A percentile compares a stretch with the other conserved stretches of the same genome.
Evolutionary conservation across 139 green algal species (phyloP).

Genomic region (Zygnema circumcarinatum): DNA sequence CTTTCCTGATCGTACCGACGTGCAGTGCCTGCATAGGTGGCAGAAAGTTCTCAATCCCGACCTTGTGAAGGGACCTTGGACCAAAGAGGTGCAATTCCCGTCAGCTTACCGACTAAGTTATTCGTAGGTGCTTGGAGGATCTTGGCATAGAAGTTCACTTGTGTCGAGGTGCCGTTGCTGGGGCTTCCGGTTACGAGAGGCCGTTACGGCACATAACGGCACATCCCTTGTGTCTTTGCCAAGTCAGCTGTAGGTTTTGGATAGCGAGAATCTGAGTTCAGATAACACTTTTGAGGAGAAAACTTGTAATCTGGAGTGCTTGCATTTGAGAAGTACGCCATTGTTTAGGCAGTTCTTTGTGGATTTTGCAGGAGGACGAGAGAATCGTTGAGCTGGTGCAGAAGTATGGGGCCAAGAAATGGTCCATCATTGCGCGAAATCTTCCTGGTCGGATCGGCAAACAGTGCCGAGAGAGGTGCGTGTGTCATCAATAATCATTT

Average conservation of each 20-base stretch:
- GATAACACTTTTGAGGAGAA: too few relatives aligned
- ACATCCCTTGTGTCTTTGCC: too few relatives aligned
- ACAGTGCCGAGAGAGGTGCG: constrained; percentile 73
- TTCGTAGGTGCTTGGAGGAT: too few relatives aligned
- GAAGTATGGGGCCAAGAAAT: constrained; percentile 69
- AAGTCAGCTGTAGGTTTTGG: too few relatives aligned
- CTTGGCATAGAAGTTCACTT: too few relatives aligned
- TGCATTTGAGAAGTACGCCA: too few relatives aligned
- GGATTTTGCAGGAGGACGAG: constrained; percentile 67
- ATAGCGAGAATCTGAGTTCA: too few relatives aligned
- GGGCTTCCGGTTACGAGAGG: too few relatives aligned
- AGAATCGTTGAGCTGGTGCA: constrained; percentile 67
- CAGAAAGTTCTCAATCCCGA: constrained; percentile 90
- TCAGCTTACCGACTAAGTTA: neutral
- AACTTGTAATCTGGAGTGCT: too few relatives aligned
- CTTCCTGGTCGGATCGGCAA: constrained; percentile 76
- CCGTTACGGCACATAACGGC: too few relatives aligned
- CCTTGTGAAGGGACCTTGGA: constrained; percentile 85
- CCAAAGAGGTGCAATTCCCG: constrained; percentile 58
- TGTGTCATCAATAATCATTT: neutral
- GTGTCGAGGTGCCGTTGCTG: too few relatives aligned
- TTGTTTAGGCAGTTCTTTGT: too few relatives aligned
- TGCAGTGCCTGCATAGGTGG: constrained; percentile 90
- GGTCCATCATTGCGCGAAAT: constrained; percentile 68
- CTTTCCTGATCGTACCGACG: constrained; percentile 78